Evolutionary conservation across 805 yeast genomes (phyloP), one percentile per base, ranked within the genome.

Genomic region (Lipomyces spencermartinsiae): DNA sequence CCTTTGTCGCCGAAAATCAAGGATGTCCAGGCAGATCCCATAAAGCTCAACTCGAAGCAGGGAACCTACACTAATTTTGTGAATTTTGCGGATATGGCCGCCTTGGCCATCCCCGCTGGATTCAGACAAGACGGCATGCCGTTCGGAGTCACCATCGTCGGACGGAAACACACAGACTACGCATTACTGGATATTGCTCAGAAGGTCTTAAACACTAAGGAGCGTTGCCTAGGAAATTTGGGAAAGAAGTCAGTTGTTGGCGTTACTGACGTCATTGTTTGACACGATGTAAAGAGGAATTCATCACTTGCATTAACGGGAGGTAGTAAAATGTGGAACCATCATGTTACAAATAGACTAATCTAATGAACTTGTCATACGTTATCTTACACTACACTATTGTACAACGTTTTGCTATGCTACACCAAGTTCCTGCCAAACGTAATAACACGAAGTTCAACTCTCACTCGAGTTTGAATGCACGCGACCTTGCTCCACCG

Each of bases 31-130:
- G 81, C 83, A 4, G 97, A 93, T 76, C 98, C 98, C 3, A 82
- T 95, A 37, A 78, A 82, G 57, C 86, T 92, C 73, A 94, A 94
- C 82, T 90, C 98, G 5, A 83, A 84, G 75, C 99, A 95, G 81
- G 99, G 99, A 33, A 93, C 97, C 14, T 94, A 97, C 89, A 94
- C 98, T 37, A 94, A 94, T 80, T 95, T 95, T 78, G 97, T 91
- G 74, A 94, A 95, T 78, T 84, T 94, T 77, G 97, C 97, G 2
- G 98, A 94, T 76, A 79, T 93, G 81, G 89, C 97, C 39, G 98
- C 97, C 0, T 82, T 94, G 74, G 92, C 98, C 0, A 83, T 94
- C 63, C 98, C 99, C 29, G 90, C 89, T 31, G 97, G 97, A 1
- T 94, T 92, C 85, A 84, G 93, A 76, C 73, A 84, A 0, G 98